Conservation (phyloP, 2,329 filamentous ascomycete species). For the Alternaria metachromatica region DNA sequence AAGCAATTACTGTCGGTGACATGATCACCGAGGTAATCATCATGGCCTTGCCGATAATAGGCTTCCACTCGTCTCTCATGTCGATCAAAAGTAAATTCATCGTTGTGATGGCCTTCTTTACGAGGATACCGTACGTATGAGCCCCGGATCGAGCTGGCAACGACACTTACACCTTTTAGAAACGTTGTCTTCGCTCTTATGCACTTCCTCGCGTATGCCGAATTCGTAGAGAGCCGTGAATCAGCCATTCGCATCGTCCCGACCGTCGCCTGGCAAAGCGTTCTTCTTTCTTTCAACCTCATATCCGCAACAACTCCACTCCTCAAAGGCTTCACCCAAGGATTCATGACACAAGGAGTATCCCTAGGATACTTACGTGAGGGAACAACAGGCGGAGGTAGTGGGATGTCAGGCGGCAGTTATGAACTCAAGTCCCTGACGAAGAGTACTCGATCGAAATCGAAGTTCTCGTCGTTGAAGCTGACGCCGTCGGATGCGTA, state of each 20-base stretch:
- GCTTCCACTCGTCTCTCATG: constrained; percentile 4
- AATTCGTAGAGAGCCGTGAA: background rate
- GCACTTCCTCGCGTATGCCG: background rate
- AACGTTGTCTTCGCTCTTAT: constrained; percentile 7
- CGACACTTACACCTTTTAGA: background rate
- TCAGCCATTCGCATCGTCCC: constrained; percentile 5
- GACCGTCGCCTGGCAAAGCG: constrained; percentile 8
- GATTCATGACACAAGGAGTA: constrained; percentile 4
- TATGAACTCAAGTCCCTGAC: background rate
- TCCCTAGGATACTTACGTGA: constrained; percentile 2
- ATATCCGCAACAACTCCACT: constrained; percentile 12
- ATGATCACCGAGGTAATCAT: constrained; percentile 2
- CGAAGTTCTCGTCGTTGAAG: background rate
- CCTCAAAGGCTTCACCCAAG: constrained; percentile 4
- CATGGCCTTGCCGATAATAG: constrained; percentile 3
- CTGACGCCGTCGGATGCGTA: background rate
- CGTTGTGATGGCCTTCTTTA: constrained; percentile 11
- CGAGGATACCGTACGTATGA: constrained; percentile 6
- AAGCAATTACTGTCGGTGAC: background rate
- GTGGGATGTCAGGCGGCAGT: background rate
- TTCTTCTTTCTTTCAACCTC: constrained; percentile 5
- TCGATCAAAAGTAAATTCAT: background rate
- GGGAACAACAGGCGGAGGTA: background rate
- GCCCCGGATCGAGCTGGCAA: background rate
- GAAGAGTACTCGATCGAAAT: background rate